Conservation (phyloP, 345 rosid genomes). For the Kernera saxatilis region DNA sequence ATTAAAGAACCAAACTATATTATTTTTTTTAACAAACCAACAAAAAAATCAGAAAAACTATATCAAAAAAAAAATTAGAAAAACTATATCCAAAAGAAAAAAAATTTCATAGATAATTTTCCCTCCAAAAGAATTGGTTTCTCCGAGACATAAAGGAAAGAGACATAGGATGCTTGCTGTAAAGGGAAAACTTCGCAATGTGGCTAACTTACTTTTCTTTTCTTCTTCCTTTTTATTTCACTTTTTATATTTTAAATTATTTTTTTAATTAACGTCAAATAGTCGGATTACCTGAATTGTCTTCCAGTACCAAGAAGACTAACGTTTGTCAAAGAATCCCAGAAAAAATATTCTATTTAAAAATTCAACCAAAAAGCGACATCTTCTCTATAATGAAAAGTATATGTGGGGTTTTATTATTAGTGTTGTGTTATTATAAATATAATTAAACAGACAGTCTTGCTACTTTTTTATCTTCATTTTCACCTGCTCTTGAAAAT, state of each 20-base stretch:
- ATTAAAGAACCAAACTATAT: not conserved
- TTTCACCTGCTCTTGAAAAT: conserved; percentile 20
- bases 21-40: too few species aligned
- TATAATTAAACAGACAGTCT: not conserved
- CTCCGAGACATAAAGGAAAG: conserved; percentile 55
- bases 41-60: not conserved
- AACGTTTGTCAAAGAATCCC: conserved; percentile 34
- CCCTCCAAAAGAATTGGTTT: conserved; percentile 10
- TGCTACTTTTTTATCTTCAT: not conserved
- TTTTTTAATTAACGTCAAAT: conserved; percentile 10
- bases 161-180: conserved; percentile 59
- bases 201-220: conserved; percentile 27
- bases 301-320: conserved; percentile 27
- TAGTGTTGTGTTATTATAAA: not conserved
- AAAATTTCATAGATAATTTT: too few species aligned
- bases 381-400: not conserved
- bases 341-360: not conserved
- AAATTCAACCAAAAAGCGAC: not conserved
- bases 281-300: conserved; percentile 15
- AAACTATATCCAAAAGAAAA: too few species aligned
- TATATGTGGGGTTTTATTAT: not conserved
- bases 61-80: too few species aligned
- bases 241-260: conserved; percentile 36
- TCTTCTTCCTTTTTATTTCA: conserved; percentile 24
- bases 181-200: conserved; percentile 36